Base-by-base conservation (phyloP, 2,329 filamentous ascomycete genomes). In the Monosporascus sp. region DNA sequence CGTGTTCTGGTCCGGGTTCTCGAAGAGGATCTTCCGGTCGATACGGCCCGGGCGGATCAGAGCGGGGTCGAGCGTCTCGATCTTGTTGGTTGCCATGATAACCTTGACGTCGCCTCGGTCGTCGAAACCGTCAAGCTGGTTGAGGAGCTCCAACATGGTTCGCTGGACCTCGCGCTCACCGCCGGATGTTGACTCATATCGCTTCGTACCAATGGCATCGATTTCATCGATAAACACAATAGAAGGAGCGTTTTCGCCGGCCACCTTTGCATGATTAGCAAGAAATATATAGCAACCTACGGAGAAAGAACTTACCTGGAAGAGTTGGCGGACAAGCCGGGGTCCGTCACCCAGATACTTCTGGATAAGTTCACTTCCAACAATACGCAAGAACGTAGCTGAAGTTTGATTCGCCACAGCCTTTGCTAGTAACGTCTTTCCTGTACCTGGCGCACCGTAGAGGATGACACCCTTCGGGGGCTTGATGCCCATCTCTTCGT, bases 401-500 rank as follows among this genome's bases (percentile, higher is more conserved):
- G 92, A 97, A n/a, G 94, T 97, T 71, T 97, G 93, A 70, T 99
- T 97, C 61, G 94, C 94, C 48, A 99, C 94, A 9, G 94, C 94
- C 77, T 97, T 97, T 56, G 94, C 94, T 53, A 99, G 79, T 3
- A 97, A 78, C 5, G 92, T 97, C 78, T 97, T 99, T 72, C 94
- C 94, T 8, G 94, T 99, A 72, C 94, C 94, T 0, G 94, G 94
- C 5, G 90, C 91, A 75, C 94, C 94, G 70, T 99, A 99, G 25
- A 99, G 86, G 66, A 99, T 99, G 64, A 99, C 94, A 81, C 94
- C 94, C 82, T 99, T 99, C 56, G 94, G 94, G 5, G 94, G 94
- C 75, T 99, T 99, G 81, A 99, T 97, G 67, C 94, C 94, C 94
- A 99, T 99, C 78, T 99, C 94, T 73, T 99, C 94, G 74, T 99